A percentile compares a stretch with the other conserved stretches of the same genome.
These are phyloP conservation scores for Ogataea glucozyma DNA, from an alignment of 805 yeast genomes.

Conservation along the genomic window DNA sequence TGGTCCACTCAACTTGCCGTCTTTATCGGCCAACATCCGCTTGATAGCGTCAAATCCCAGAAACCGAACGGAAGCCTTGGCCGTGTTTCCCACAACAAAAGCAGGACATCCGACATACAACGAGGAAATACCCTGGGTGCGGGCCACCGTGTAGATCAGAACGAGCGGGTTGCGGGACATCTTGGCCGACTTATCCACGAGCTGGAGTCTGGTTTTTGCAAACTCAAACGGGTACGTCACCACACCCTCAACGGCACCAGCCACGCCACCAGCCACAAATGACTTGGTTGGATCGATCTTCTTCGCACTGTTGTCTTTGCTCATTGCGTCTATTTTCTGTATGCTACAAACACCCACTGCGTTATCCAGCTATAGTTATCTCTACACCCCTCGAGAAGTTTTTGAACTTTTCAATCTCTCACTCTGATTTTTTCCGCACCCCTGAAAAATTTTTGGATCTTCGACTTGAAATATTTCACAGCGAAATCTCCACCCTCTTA, in stretches of 20 bases:
- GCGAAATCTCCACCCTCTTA: not conserved
- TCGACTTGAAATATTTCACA: too few species aligned
- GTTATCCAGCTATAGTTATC: too few species aligned
- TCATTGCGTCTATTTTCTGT: too few species aligned
- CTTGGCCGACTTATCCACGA: slow-evolving; percentile 63
- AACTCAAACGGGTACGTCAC: slow-evolving; percentile 96
- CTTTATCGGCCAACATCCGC: slow-evolving; percentile 69
- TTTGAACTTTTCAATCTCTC: too few species aligned
- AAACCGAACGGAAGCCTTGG: slow-evolving; percentile 93
- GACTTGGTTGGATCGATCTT: slow-evolving; percentile 74
- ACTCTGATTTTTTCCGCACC: slow-evolving; percentile 5
- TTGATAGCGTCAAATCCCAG: slow-evolving; percentile 90
- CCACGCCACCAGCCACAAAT: slow-evolving; percentile 92
- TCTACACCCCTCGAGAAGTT: too few species aligned
- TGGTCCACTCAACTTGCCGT: slow-evolving; percentile 86
- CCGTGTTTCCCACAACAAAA: slow-evolving; percentile 92
- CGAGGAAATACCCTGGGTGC: slow-evolving; percentile 73
- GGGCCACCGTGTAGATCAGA: slow-evolving; percentile 72
- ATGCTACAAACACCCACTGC: too few species aligned
- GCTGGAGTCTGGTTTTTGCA: slow-evolving; percentile 90
- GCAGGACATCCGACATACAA: slow-evolving; percentile 96
- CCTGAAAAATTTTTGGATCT: not conserved
- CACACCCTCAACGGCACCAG: slow-evolving; percentile 94
- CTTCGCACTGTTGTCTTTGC: slow-evolving; percentile 7
- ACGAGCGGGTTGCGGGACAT: slow-evolving; percentile 82